These are phyloP conservation scores for Sarcomyxa edulis DNA, from an alignment of 768 basidiomycete species.

Conservation along the genomic window DNA sequence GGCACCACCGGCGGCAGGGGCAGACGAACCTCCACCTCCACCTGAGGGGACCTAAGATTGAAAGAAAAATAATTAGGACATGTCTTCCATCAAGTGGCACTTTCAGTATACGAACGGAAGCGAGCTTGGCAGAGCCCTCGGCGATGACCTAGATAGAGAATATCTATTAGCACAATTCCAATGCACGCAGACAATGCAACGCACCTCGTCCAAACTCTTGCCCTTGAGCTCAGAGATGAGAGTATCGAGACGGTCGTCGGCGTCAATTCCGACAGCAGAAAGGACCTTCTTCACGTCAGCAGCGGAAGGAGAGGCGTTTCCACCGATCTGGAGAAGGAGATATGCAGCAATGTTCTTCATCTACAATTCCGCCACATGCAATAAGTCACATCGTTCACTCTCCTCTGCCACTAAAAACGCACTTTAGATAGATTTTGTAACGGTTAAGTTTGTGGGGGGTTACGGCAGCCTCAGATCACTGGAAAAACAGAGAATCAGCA, in stretches of 20 bases:
- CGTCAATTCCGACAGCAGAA: constrained; percentile 79
- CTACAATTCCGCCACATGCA: constrained; percentile 27
- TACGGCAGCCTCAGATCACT: constrained; percentile 95
- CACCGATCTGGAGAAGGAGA: constrained; percentile 93
- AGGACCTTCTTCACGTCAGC: constrained; percentile 88
- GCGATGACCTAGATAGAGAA: constrained; percentile 65
- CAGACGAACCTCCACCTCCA: constrained; percentile 57
- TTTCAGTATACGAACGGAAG: constrained; percentile 65
- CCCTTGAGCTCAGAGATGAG: constrained; percentile 87
- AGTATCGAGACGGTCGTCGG: constrained; percentile 75
- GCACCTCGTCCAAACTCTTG: constrained; percentile 80
- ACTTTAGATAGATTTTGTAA: no score
- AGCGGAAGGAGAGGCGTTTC: constrained; percentile 83
- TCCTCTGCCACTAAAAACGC: no score
- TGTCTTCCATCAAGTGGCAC: not conserved
- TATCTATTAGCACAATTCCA: not conserved
- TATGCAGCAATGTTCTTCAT: constrained; percentile 96
- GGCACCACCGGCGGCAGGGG: constrained; percentile 46
- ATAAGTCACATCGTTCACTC: no score
- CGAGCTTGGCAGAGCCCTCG: constrained; percentile 88
- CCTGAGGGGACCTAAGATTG: constrained; percentile 80
- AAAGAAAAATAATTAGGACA: no score
- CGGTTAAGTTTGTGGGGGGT: constrained; percentile 13
- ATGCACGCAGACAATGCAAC: constrained; percentile 17
- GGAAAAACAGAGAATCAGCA: constrained; percentile 8